Evolutionary conservation across 2,329 filamentous ascomycete genomes (phyloP).

Genomic region (Pseudogymnoascus sp.): DNA sequence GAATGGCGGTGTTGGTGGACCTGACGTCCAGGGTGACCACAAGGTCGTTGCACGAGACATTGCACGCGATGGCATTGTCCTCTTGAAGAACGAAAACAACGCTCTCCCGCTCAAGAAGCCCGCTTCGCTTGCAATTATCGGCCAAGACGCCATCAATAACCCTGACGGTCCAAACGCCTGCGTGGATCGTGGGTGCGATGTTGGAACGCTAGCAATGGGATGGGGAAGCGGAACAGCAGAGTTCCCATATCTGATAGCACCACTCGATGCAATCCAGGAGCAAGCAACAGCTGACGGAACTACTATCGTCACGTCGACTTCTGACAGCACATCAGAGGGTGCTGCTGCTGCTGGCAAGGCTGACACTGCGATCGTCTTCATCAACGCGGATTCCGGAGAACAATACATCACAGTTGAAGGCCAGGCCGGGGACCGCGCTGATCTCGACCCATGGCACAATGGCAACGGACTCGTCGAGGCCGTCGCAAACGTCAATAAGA

Average conservation of each 20-base stretch:
- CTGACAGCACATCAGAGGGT: constrained; percentile 36
- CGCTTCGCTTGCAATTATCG: constrained; percentile 51
- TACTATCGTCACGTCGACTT: constrained; percentile 47
- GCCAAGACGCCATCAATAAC: constrained; percentile 54
- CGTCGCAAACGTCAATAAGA: constrained; percentile 51
- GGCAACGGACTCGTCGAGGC: constrained; percentile 41
- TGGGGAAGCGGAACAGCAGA: constrained; percentile 33
- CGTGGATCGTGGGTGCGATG: constrained; percentile 52
- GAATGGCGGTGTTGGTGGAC: constrained; percentile 23
- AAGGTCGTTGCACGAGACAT: constrained; percentile 54
- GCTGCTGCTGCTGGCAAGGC: constrained; percentile 23
- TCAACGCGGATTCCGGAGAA: constrained; percentile 65
- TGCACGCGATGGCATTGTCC: constrained; percentile 50
- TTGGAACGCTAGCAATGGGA: constrained; percentile 59
- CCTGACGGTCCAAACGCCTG: constrained; percentile 58
- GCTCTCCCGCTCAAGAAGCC: constrained; percentile 51
- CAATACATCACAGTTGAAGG: constrained; percentile 42
- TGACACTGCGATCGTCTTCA: constrained; percentile 62
- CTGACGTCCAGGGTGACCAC: constrained; percentile 51
- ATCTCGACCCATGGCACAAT: constrained; percentile 58
- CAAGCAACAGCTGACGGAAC: constrained; percentile 47
- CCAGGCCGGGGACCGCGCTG: constrained; percentile 48
- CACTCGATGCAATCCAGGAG: constrained; percentile 56
- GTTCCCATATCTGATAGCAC: constrained; percentile 50
- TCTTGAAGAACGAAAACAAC: constrained; percentile 58